Evolutionary conservation across 2,329 filamentous ascomycete genomes (phyloP).

Genomic region (Penicillium sp.): DNA sequence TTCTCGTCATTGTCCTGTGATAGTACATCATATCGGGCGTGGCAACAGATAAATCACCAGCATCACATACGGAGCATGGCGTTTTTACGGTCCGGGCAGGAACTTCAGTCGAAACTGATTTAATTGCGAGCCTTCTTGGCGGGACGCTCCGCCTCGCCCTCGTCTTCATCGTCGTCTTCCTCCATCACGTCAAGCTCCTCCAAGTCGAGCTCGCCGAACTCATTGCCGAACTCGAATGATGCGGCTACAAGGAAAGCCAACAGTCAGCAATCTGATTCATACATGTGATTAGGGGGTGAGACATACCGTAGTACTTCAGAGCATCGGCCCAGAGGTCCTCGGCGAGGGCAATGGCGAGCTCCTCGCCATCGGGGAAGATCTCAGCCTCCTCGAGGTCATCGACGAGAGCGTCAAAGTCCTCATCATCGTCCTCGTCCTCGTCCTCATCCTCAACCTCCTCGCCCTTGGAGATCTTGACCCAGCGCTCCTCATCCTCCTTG

Average conservation of each 20-base stretch:
- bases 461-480: conserved; percentile 51
- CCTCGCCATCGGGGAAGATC: conserved; percentile 85
- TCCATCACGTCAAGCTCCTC: conserved; percentile 52
- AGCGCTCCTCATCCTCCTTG: conserved; percentile 62
- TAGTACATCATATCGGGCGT: conserved; percentile 26
- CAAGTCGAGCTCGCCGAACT: conserved; percentile 67
- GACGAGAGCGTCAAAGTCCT: conserved; percentile 61
- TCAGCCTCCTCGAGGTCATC: conserved; percentile 71
- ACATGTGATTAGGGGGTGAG: neutral
- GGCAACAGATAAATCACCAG: conserved; percentile 12
- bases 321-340: conserved; percentile 90
- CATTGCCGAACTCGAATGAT: conserved; percentile 68
- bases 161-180: conserved; percentile 31
- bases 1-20: conserved; percentile 71
- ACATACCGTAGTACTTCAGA: conserved; percentile 87
- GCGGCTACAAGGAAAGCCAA: conserved; percentile 43
- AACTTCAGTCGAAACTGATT: conserved; percentile 9
- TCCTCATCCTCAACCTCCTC: conserved; percentile 50
- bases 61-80: conserved; percentile 21
- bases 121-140: conserved; percentile 45
- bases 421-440: conserved; percentile 50
- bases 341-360: conserved; percentile 74
- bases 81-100: conserved; percentile 17
- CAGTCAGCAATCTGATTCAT: conserved; percentile 37
- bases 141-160: conserved; percentile 51